phyloP scores from a whole-genome alignment of 2,329 filamentous ascomycete genomes.

The Diaporthe citrichinensis region DNA sequence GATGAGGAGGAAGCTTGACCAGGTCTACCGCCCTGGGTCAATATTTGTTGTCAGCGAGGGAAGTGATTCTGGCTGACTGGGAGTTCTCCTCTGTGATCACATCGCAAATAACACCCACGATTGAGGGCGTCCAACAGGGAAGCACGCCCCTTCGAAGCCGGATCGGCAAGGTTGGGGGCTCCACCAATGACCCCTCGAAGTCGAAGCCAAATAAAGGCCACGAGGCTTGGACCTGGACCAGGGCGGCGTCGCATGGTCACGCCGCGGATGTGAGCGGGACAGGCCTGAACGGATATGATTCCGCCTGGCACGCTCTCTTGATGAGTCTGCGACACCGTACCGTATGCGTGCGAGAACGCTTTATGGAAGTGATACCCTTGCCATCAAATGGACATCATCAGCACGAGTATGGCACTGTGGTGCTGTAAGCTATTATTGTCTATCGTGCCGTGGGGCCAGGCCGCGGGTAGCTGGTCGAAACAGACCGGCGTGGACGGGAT shows the following conservation, averaged over 20 bases:
- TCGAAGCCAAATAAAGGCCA: not conserved
- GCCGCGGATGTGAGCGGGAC: not conserved
- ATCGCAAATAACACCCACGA: not conserved
- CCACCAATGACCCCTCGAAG: not conserved
- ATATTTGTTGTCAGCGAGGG: not conserved
- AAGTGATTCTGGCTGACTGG: constrained; percentile 3
- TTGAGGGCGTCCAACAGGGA: not conserved
- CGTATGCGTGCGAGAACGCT: not conserved
- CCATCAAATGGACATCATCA: not conserved
- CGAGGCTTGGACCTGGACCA: not conserved
- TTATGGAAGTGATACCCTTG: not conserved
- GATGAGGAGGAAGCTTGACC: constrained; percentile 24
- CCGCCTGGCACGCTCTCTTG: not conserved
- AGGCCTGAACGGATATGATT: not conserved
- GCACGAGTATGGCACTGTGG: not conserved
- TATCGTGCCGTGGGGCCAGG: not conserved
- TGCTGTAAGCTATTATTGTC: not conserved
- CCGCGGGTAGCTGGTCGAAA: not conserved
- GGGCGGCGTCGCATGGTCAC: not conserved
- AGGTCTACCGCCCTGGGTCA: constrained; percentile 9
- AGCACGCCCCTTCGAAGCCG: not conserved
- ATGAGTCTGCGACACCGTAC: not conserved
- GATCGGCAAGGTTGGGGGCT: not conserved
- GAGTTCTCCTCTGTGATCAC: not conserved
- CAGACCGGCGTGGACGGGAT: not conserved